phyloP scores from a whole-genome alignment of 2,329 filamentous ascomycete species.

The Fusarium longipes region DNA sequence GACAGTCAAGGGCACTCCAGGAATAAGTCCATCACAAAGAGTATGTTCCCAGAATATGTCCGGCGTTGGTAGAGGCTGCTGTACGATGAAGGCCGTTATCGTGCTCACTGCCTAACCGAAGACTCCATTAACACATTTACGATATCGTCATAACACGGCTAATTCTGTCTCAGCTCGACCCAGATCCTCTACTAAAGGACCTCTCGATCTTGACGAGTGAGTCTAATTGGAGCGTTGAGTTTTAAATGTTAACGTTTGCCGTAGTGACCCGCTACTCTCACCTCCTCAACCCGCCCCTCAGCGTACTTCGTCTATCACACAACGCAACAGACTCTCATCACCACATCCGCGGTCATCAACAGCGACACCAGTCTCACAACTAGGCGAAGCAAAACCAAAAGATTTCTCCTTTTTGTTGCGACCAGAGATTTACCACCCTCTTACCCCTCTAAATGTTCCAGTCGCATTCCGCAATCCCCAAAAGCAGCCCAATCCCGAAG shows the following conservation, averaged over 20 bases:
- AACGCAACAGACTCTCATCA: constrained; percentile 43
- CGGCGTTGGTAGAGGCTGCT: neutral
- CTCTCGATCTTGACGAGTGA: constrained; percentile 81
- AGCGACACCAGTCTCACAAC: constrained; percentile 46
- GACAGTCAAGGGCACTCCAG: constrained; percentile 50
- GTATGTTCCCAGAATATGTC: constrained; percentile 42
- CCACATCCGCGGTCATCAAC: constrained; percentile 42
- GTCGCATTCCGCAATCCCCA: constrained; percentile 75
- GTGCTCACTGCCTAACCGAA: neutral
- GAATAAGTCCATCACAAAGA: constrained; percentile 54
- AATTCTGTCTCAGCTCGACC: constrained; percentile 62
- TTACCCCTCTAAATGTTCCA: constrained; percentile 72
- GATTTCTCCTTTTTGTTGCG: constrained; percentile 85
- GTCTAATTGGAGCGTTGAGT: constrained; percentile 43
- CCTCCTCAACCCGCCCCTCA: constrained; percentile 47
- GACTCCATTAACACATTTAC: neutral
- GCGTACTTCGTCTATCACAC: constrained; percentile 17
- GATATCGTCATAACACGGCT: constrained; percentile 8
- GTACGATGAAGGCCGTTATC: constrained; percentile 3
- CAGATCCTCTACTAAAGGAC: constrained; percentile 79
- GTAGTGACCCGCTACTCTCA: constrained; percentile 46
- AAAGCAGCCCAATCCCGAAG: constrained; percentile 70
- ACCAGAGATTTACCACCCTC: constrained; percentile 83
- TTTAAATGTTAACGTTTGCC: constrained; percentile 2
- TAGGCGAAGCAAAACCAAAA: constrained; percentile 57